These are phyloP conservation scores for Pilobolus umbonatus DNA, from an alignment of 192 early-diverging fungal genomes.

Conservation along the genomic window DNA sequence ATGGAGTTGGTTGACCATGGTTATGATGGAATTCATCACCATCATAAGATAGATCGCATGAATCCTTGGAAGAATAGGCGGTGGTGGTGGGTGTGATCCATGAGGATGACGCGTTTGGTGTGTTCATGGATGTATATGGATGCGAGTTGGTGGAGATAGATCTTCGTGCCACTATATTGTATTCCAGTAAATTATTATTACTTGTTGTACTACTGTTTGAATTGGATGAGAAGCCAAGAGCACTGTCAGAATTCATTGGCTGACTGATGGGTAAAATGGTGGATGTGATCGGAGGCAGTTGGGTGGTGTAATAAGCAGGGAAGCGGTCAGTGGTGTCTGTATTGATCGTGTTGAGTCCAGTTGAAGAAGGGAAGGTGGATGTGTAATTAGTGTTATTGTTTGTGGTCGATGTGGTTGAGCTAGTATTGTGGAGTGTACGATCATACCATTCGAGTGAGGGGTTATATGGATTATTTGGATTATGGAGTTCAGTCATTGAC, in stretches of 20 bases:
- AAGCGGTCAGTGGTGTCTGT: too few species aligned
- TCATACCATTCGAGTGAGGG: conserved; percentile 2
- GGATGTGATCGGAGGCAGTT: too few species aligned
- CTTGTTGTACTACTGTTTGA: background rate
- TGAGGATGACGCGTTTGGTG: background rate
- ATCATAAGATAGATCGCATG: conserved; percentile 9
- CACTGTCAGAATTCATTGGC: too few species aligned
- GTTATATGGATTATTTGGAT: conserved; percentile 2
- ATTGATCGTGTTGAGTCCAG: background rate
- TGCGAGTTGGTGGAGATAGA: conserved; percentile 2
- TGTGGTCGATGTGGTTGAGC: background rate
- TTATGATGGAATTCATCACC: background rate
- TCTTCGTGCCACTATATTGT: conserved; percentile 1
- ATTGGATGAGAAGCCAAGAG: too few species aligned
- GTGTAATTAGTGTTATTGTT: background rate
- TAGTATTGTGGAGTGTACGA: background rate
- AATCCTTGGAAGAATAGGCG: conserved; percentile 9
- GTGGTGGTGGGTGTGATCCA: conserved; percentile 2
- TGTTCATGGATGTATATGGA: background rate
- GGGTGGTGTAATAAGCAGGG: too few species aligned
- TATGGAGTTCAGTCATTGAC: conserved; percentile 13
- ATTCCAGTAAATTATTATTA: conserved; percentile 3
- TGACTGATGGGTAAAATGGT: too few species aligned
- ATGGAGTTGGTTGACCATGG: conserved; percentile 6
- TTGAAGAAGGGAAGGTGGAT: background rate